Base-by-base conservation (phyloP, 139 green algal genomes). In the Ulvella scutata region DNA sequence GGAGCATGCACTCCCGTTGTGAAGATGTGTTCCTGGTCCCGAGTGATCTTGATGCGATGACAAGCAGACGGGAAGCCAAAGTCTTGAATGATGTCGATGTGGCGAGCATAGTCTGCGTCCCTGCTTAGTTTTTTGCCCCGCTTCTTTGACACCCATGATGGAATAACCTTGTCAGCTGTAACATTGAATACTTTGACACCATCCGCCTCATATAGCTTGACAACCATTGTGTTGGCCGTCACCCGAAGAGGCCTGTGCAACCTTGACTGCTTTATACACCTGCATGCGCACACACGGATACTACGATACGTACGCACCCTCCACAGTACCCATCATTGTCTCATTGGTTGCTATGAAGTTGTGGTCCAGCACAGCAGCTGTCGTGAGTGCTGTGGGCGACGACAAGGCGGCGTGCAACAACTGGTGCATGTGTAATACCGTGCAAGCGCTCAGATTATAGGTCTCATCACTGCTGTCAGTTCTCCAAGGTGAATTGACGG, bases 141-240 rank as follows among this genome's bases (percentile, higher is more conserved):
- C 67, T 89, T 90, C 59, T 96, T 91, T 0, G 81, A 85, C 23
- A 98, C 73, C 94, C 94, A 99, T 21, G 91, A 75, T 4, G 94
- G 93, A 62, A 96, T 38, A 29, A 76, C 89, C 79, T 96, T 94
- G 73, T 88, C 87, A 26, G 84, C 87, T n/a, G 87, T 82, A 3
- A 98, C 85, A 62, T 93, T 92, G 79, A 98, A 98, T 3, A 96
- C 89, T 82, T 97, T 96, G 40, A 98, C 92, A 38, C 94, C 94
- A 82, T 98, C 96, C 0, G 91, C 78, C 3, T 90, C 88, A 4
- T 82, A 86, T 3, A 97, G 83, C 79, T 91, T 94, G 7, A 98
- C 76, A 4, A 85, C 78, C 85, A 92, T 94, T 28, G n/a, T 43
- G 51, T 10, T n/a, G n/a, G n/a, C n/a, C n/a, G n/a, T n/a, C n/a